These are phyloP conservation scores for Mariannaea sp. DNA, from an alignment of 2,329 filamentous ascomycete genomes.

Conservation along the genomic window DNA sequence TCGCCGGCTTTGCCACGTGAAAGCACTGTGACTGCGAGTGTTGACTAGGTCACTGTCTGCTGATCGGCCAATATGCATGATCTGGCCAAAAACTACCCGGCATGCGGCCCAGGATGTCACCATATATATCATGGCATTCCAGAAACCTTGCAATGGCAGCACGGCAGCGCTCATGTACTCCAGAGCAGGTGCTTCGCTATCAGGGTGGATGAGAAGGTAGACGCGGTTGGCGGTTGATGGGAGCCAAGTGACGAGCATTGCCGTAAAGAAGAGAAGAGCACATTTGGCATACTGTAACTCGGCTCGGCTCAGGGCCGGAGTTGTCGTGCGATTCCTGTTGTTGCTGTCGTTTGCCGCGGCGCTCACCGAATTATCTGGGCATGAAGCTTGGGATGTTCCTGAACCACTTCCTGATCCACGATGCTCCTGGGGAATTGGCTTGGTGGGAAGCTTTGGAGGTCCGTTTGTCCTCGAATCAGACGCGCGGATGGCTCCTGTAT, in stretches of 20 bases:
- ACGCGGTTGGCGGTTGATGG: conserved; percentile 74
- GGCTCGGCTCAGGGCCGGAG: conserved; percentile 50
- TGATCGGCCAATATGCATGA: no score
- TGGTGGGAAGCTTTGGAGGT: neutral
- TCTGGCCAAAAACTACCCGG: no score
- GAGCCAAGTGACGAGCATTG: conserved; percentile 70
- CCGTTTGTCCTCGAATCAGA: neutral
- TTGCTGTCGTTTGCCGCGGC: conserved; percentile 61
- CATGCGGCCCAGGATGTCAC: conserved; percentile 58
- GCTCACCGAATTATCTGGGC: neutral
- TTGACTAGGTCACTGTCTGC: no score
- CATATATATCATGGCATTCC: conserved; percentile 75
- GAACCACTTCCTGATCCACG: neutral
- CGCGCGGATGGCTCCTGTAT: conserved; percentile 1
- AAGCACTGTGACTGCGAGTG: no score
- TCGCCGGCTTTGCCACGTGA: no score
- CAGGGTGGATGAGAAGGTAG: conserved; percentile 64
- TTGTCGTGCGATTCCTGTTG: no score
- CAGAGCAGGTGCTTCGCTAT: conserved; percentile 56
- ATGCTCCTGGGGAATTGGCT: neutral
- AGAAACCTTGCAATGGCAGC: conserved; percentile 76
- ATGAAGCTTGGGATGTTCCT: neutral
- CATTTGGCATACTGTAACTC: conserved; percentile 69
- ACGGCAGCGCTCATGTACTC: conserved; percentile 72
- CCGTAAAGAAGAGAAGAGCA: conserved; percentile 67